Base-by-base conservation (phyloP, 768 basidiomycete genomes). In the Lactarius deliciosus region DNA sequence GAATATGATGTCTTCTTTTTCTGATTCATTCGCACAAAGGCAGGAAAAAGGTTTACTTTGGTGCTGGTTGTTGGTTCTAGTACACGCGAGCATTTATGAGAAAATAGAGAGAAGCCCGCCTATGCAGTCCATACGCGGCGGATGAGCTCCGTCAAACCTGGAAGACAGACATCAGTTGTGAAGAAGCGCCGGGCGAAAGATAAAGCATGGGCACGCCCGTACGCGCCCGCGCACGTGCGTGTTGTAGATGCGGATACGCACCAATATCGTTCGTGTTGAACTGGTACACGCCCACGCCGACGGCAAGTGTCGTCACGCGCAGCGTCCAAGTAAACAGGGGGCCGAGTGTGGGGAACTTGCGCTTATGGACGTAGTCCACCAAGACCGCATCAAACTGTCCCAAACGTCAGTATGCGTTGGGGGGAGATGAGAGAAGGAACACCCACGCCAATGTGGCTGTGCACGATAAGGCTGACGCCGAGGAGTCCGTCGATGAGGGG, bases 221-320 rank as follows among this genome's bases (percentile, higher is more conserved):
- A 5, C 38, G 38, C 13, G 6, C 8, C 5, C 30, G 5, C 16
- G 32, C 32, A n/a, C 9, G 11, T 54, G 0, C 11, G 11, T 38
- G 38, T 40, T 15, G 15, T 16, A 16, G 5, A 40, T 40, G 38
- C 15, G 15, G 15, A 40, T 15, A 54, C 91, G 71, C 72, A 97
- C 97, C 96, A 69, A 99, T 88, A 75, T 98, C 96, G 75, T 96
- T 94, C 53, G 97, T 98, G 81, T 98, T 98, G 82, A 98, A 98
- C 77, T 97, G 91, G 80, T 97, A 99, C 7, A 98, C 85, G 18
- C 97, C 96, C 55, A 94, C 86, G 60, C 95, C 82, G 5, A 91
- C 86, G 25, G 87, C 93, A 45, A 88, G 85, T 34, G 97, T 98
- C 6, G 87, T 80, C 7, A 85, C 77, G 57, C 94, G 84, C 63